Base-by-base conservation (phyloP, 257 asterid species). In the Lantana camara region DNA sequence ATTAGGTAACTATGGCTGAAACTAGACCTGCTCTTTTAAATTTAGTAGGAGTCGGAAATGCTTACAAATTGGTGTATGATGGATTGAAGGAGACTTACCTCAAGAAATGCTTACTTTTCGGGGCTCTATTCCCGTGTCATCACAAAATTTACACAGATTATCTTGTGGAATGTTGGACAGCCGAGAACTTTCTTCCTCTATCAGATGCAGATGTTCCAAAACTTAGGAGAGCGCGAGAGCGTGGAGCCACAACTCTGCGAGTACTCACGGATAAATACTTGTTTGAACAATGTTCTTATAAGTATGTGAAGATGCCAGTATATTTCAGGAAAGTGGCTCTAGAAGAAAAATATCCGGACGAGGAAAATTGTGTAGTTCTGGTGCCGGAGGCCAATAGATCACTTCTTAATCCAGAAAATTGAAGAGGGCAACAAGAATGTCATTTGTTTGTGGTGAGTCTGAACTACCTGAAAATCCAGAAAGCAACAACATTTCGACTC, bases 221-320 rank as follows among this genome's bases (percentile, higher is more conserved):
- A 22, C 50, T 40, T 5, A 21, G 49, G 63, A 24, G 40, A 4
- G 48, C 19, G 16, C 23, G 61, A 56, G 62, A 56, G 21, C 46
- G 4, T 15, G 64, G 50, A 38, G 64, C 40, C 8, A 40, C 50
- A 7, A 24, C 38, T 38, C 12, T 58, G 20, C 37, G 11, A 13
- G 49, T 37, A 21, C 64, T 58, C 38, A 58, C 50, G 8, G 50
- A 58, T 40, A 9, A 19, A 19, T 58, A 17, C 35, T 13, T 58
- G 21, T 5, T 58, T 9, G 50, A 69, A 69, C 5, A 15, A 7
- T 48, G 23, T 44, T 47, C 42, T 6, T 42, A 57, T 11, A 57
- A 48, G 32, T 22, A 57, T 57, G 63, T 64, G 0, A 64, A 64
- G 49, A 71, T 71, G 76, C 71, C 76, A 3, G 32, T 37, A 2